phyloP scores from a whole-genome alignment of 139 green algal species.

The Tetratostichococcus sp. region DNA sequence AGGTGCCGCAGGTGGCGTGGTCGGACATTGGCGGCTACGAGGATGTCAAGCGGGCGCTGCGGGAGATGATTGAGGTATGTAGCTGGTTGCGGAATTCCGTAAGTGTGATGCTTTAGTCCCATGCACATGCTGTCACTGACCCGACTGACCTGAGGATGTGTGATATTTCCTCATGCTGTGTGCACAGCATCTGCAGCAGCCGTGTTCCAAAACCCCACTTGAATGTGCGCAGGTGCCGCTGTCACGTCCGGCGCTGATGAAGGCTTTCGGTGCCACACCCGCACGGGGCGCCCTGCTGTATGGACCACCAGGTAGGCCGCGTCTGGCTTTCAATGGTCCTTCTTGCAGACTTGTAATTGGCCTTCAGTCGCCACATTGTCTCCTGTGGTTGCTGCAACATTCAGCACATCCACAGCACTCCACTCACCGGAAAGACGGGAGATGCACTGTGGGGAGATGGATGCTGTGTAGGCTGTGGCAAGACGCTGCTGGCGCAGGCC shows the following conservation, averaged over 20 bases:
- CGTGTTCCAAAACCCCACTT: too few relatives aligned
- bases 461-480: constrained; percentile 34
- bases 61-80: constrained; percentile 26
- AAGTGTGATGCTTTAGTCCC: constrained; percentile 14
- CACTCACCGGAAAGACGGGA: not conserved
- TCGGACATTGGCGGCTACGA: constrained; percentile 31
- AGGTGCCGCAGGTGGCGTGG: constrained; percentile 9
- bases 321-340: not conserved
- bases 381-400: not conserved
- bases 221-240: not conserved
- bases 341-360: too few relatives aligned
- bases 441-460: not conserved
- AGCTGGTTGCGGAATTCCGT: constrained; percentile 4
- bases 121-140: not conserved
- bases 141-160: too few relatives aligned
- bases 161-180: too few relatives aligned
- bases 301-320: constrained; percentile 2
- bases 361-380: not conserved
- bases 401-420: not conserved
- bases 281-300: constrained; percentile 33
- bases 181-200: too few relatives aligned
- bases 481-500: constrained; percentile 63
- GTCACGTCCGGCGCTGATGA: constrained; percentile 1
- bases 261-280: constrained; percentile 9
- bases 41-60: constrained; percentile 19